Base-by-base conservation (phyloP, 78 protist species). In the Goniomonas avonlea region DNA sequence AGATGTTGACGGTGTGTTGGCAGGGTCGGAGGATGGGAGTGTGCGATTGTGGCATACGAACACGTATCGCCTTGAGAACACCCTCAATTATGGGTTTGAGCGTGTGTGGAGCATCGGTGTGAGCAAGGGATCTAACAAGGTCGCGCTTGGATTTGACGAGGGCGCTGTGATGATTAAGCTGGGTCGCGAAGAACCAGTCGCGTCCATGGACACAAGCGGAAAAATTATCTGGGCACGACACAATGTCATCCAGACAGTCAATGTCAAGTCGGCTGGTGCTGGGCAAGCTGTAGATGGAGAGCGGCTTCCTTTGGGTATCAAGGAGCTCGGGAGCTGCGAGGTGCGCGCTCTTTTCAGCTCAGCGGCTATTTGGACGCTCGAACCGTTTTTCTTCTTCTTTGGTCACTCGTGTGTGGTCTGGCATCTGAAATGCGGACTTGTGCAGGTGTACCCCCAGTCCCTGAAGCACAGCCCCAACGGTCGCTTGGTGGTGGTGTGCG, bases 101-200 rank as follows among this genome's bases (percentile, higher is more conserved):
- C 89, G 98, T 34, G 92, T 89, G 17, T 97, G 99, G 99, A 15
- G 95, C 8, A 65, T 94, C 61, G 81, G 79, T 1, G 45, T 50
- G 53, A 43, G 50, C 18, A 81, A 85, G 45, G 95, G 96, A 61
- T 60, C 74, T 5, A 76, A 81, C 86, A 43, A 70, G n/a, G 81
- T 95, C 25, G 96, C 94, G 5, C 27, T 93, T 21, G 98, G 97
- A 17, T 96, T 45, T 27, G 83, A 79, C 31, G 83, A 79, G 32
- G 99, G 99, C 35, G 77, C 92, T 0, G 89, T 92, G 65, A 81
- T 94, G 69, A 50, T 95, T 77, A 90, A 93, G 93, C 40, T 96
- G 27, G 99, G 98, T 20, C 89, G 91, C 20, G 98, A 97, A 73
- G 89, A 83, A 25, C 99, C 99, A 5, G 93, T 90, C 20, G 82